phyloP scores from a whole-genome alignment of 1,284 basidiomycete species.

The Naganishia cerealis region DNA sequence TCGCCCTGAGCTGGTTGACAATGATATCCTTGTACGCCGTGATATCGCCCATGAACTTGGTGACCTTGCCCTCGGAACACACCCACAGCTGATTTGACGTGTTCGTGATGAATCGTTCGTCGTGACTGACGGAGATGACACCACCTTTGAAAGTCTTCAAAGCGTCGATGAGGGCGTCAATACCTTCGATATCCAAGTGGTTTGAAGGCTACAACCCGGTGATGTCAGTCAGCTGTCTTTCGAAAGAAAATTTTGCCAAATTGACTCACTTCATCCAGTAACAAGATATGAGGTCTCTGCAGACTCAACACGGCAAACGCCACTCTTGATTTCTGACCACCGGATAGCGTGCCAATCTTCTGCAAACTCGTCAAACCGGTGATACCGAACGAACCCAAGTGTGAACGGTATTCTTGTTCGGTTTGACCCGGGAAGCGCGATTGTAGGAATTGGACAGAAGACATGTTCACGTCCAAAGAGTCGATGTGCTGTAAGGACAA shows the following conservation, averaged over 20 bases:
- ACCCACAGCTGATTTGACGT: constrained; percentile 61
- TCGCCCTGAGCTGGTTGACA: constrained; percentile 72
- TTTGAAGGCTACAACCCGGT: constrained; percentile 76
- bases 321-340: constrained; percentile 95
- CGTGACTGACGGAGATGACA: constrained; percentile 63
- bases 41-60: constrained; percentile 86
- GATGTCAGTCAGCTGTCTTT: not conserved
- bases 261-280: constrained; percentile 76
- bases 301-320: constrained; percentile 91
- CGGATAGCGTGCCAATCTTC: constrained; percentile 61
- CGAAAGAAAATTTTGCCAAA: not conserved
- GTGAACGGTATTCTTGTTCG: constrained; percentile 92
- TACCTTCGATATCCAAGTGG: constrained; percentile 95
- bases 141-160: constrained; percentile 92
- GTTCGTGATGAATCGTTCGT: constrained; percentile 85
- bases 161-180: constrained; percentile 91
- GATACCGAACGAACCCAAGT: constrained; percentile 98
- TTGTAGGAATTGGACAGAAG: constrained; percentile 88
- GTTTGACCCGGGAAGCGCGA: constrained; percentile 88
- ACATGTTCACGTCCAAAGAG: constrained; percentile 77
- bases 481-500: constrained; percentile 70
- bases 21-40: constrained; percentile 86
- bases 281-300: constrained; percentile 79
- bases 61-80: constrained; percentile 78
- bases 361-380: constrained; percentile 84